Percentiles rank a stretch among this genome's conserved stretches.
Evolutionary conservation across 2,329 filamentous ascomycete genomes (phyloP).

Genomic region (Penicillium sp.): DNA sequence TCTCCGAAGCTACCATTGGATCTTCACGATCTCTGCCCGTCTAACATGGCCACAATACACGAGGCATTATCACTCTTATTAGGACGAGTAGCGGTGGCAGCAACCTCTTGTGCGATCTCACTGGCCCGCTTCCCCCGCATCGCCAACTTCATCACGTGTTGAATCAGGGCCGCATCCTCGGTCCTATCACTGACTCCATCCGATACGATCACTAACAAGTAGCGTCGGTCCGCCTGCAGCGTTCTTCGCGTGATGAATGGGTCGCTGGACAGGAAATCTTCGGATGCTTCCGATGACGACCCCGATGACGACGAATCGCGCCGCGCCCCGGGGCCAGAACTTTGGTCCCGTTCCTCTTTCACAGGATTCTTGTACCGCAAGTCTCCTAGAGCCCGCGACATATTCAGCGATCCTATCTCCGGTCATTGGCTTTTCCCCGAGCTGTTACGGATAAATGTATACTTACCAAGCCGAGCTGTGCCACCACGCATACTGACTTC

Average conservation of each 20-base stretch:
- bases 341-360: slow-evolving; percentile 22
- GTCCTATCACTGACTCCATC: slow-evolving; percentile 33
- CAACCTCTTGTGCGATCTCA: slow-evolving; percentile 32
- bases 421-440: background rate
- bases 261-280: slow-evolving; percentile 35
- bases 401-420: slow-evolving; percentile 31
- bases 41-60: slow-evolving; percentile 34
- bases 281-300: no score
- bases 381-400: slow-evolving; percentile 39
- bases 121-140: slow-evolving; percentile 29
- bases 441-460: background rate
- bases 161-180: slow-evolving; percentile 30
- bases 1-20: background rate
- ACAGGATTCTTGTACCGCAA: slow-evolving; percentile 40
- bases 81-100: slow-evolving; percentile 15
- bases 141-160: slow-evolving; percentile 32
- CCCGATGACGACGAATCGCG: slow-evolving; percentile 22
- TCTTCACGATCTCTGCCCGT: slow-evolving; percentile 21
- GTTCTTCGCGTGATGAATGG: slow-evolving; percentile 28
- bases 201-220: slow-evolving; percentile 31
- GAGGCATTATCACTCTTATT: slow-evolving; percentile 33
- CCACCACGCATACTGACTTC: slow-evolving; percentile 26
- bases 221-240: slow-evolving; percentile 26
- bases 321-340: slow-evolving; percentile 9
- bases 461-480: slow-evolving; percentile 32